Evolutionary conservation across 179 eudicot species (phyloP), one percentile per base, ranked within the genome.

Genomic region (Beta macrorhiza): DNA sequence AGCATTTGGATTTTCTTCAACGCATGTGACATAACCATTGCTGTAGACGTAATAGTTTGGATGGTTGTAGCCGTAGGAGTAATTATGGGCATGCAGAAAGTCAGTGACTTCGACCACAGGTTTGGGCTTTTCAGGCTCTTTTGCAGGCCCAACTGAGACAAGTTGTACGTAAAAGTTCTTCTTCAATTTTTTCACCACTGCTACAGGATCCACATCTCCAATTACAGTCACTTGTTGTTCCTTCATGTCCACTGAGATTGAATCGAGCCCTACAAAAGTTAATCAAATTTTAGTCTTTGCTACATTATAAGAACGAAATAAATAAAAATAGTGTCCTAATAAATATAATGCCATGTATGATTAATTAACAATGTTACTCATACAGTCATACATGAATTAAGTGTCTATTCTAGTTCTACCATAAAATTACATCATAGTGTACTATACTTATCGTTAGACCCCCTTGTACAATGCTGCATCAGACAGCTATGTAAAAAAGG

Each of bases 101-200:
- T n/a, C 13, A 13, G 17, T 10, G 67, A 42, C 7, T 19, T 70
- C 58, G 70, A 74, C 77, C 45, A 19, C 56, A 7, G 44, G 72
- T 14, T 79, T 79, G 22, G 75, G 59, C 82, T 82, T 78, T 67
- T 83, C 79, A 37, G 85, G 85, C 72, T 79, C 85, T 42, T 83
- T 83, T n/a, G 51, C 78, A 1, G 83, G 72, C 59, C 76, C 85
- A 52, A 83, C 73, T 32, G 83, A 79, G 49, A 79, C 11, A 14
- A 83, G 32, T 6, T 83, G 80, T 0, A 83, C 52, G 3, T 70
- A 62, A 25, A 68, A 83, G 49, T 20, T 64, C 57, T 83, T 83
- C 32, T 77, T 79, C 45, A 83, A 63, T 20, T 75, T 83, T n/a
- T 42, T 67, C 2, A 79, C 85, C 2, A 79, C n/a, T 58, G 49